These are phyloP conservation scores for Syncephalastrum racemosum DNA, from an alignment of 371 early-diverging fungal genomes.

Conservation along the genomic window DNA sequence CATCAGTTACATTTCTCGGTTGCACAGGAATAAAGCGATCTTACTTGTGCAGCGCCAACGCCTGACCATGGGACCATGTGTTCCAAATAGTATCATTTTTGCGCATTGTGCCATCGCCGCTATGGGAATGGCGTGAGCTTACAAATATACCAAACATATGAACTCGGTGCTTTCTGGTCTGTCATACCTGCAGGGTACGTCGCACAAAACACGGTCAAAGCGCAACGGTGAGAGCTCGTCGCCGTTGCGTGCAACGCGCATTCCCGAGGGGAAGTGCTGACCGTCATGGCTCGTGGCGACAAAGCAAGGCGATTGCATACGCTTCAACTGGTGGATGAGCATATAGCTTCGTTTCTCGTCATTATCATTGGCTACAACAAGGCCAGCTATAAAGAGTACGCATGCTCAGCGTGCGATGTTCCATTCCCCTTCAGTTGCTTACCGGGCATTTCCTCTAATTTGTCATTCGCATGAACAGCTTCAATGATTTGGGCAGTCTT, in stretches of 20 bases:
- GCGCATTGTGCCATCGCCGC: slow-evolving; percentile 98
- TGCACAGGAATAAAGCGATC: slow-evolving; percentile 5
- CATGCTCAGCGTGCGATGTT: background rate
- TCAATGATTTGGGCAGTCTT: slow-evolving; percentile 94
- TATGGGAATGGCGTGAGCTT: slow-evolving; percentile 17
- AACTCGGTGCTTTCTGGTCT: background rate
- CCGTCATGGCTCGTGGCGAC: slow-evolving; percentile 98
- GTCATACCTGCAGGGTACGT: slow-evolving; percentile 90
- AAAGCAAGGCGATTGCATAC: slow-evolving; percentile 88
- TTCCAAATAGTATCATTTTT: slow-evolving; percentile 95
- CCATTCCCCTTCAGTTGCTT: slow-evolving; percentile 11
- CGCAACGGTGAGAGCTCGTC: slow-evolving; percentile 35
- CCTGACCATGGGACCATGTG: slow-evolving; percentile 79
- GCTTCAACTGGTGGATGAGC: slow-evolving; percentile 94
- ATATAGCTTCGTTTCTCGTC: slow-evolving; percentile 90
- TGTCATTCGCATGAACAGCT: slow-evolving; percentile 77
- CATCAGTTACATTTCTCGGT: background rate
- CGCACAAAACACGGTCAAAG: slow-evolving; percentile 97
- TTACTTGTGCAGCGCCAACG: slow-evolving; percentile 80
- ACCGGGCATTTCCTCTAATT: slow-evolving; percentile 62
- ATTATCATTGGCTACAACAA: slow-evolving; percentile 98
- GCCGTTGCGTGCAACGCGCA: no score
- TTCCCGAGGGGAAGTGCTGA: slow-evolving; percentile 74
- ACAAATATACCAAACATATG: background rate
- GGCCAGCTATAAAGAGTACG: slow-evolving; percentile 53